Evolutionary conservation across 2,329 filamentous ascomycete species (phyloP), one percentile per base, ranked within the genome.

Genomic region (Cryphonectria carpinicola): DNA sequence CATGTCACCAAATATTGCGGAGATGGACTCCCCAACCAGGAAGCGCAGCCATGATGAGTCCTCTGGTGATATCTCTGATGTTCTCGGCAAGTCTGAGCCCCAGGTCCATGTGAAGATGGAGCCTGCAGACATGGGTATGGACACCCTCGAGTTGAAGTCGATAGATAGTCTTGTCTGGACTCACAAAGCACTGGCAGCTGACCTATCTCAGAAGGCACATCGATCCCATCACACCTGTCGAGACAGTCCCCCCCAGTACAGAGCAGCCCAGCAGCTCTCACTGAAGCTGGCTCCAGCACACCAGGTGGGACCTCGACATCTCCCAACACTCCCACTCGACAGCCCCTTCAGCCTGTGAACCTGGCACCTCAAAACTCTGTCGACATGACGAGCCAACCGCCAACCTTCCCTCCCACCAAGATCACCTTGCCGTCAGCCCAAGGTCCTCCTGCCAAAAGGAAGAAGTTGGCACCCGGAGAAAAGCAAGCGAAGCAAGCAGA

Each of bases 1-100:
- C 67, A 80, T 86, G 76, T 84, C 85, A 25, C 78, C 81, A 17
- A 87, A 87, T 72, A 80, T 85, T 41, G 81, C 83, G 76, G 83
- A 85, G 75, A 77, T 81, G 35, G 83, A 85, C 66, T 74, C 77
- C 28, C 78, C 78, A 39, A 78, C 37, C 68, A 80, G 82, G 66
- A 87, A 88, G 77, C 79, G 84, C 71, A 82, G 79, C 58, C 84
- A 86, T 73, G 80, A 84, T 56, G 83, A 86, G 43, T 87, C 81
- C 71, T 74, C 81, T 3, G 80, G 77, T 35, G 64, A 67, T 39
- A 39, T 70, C 17, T 64, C 71, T 60, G 67, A 74, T 32, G 70
- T 72, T 13, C 74, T 13, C 78, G 82, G 35, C 72, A 78, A 32
- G 66, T 32, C 58, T n/a, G 63, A 69, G 22, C 22, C 46, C 13